A percentile compares a stretch with the other conserved stretches of the same genome.
Conservation (phyloP, 73 alveolate genomes). For the Uronychia setigera region DNA sequence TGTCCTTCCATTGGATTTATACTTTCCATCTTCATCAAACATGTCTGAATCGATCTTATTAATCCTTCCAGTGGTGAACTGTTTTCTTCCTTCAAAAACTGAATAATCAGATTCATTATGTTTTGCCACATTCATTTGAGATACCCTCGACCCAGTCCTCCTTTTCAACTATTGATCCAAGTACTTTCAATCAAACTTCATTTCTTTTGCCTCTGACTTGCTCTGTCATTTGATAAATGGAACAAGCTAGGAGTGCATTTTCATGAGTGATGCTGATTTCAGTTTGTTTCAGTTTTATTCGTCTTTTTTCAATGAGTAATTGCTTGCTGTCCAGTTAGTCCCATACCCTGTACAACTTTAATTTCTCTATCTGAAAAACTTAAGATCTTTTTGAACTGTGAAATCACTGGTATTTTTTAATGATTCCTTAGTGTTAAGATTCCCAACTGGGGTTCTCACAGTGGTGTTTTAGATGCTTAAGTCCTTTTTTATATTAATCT, state of each 20-base stretch:
- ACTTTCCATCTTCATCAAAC: background rate
- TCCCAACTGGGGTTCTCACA: background rate
- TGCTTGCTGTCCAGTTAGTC: background rate
- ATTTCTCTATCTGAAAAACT: too few species aligned
- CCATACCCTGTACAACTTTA: too few species aligned
- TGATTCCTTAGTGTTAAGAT: background rate
- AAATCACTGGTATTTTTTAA: background rate
- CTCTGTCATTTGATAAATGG: background rate
- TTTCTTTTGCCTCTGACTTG: background rate
- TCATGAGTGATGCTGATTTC: background rate
- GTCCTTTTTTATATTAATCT: too few species aligned
- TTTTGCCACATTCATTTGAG: background rate
- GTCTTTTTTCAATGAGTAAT: background rate
- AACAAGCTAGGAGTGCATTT: background rate
- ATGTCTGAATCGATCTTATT: too few species aligned
- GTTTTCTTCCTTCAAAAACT: too few species aligned
- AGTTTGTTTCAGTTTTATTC: background rate
- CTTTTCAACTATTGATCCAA: too few species aligned
- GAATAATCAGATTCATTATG: too few species aligned
- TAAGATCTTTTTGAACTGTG: background rate
- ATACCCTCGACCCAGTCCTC: too few species aligned
- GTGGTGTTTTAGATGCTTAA: background rate
- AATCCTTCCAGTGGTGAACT: too few species aligned
- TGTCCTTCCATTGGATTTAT: too few species aligned
- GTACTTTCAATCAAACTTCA: background rate